A percentile compares a stretch with the other conserved stretches of the same genome.
Conservation (phyloP, 352 stramenopile species). For the Pythium folliculosum region DNA sequence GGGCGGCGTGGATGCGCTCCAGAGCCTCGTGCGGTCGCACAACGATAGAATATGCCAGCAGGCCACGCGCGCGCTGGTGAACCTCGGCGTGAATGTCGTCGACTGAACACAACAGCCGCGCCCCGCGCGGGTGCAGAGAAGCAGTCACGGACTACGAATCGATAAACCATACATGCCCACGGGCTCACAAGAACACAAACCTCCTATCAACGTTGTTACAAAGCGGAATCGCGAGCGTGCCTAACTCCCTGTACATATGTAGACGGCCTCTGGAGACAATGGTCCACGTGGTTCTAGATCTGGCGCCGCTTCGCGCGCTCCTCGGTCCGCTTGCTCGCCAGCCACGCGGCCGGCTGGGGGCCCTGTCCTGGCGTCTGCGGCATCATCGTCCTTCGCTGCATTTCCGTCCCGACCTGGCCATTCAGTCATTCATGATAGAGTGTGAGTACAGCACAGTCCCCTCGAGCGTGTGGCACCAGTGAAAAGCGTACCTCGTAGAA, state of each 20-base stretch:
- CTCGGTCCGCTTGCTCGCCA: slow-evolving; percentile 83
- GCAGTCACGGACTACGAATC: not conserved
- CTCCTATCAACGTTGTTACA: not conserved
- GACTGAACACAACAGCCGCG: slow-evolving; percentile 34
- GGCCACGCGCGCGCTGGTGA: slow-evolving; percentile 84
- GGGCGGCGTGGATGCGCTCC: slow-evolving; percentile 78
- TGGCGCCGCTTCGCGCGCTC: slow-evolving; percentile 81
- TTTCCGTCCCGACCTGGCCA: slow-evolving; percentile 79
- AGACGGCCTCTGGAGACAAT: not conserved
- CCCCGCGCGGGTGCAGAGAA: not conserved
- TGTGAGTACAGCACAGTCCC: not conserved
- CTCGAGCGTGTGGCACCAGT: no score
- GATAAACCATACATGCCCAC: not conserved
- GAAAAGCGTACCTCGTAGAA: slow-evolving; percentile 76
- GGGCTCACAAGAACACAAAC: not conserved
- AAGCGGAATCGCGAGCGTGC: not conserved
- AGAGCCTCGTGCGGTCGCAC: slow-evolving; percentile 71
- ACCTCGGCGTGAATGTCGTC: slow-evolving; percentile 86
- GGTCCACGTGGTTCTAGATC: slow-evolving; percentile 33
- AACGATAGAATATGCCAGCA: slow-evolving; percentile 91
- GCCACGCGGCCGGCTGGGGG: slow-evolving; percentile 65
- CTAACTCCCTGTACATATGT: not conserved
- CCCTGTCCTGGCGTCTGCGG: slow-evolving; percentile 57
- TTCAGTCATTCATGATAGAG: not conserved
- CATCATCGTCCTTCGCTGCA: slow-evolving; percentile 89